Percentiles rank a stretch among this genome's conserved stretches.
These are phyloP conservation scores for Exophiala oligosperma DNA, from an alignment of 2,329 filamentous ascomycete genomes.

Conservation along the genomic window DNA sequence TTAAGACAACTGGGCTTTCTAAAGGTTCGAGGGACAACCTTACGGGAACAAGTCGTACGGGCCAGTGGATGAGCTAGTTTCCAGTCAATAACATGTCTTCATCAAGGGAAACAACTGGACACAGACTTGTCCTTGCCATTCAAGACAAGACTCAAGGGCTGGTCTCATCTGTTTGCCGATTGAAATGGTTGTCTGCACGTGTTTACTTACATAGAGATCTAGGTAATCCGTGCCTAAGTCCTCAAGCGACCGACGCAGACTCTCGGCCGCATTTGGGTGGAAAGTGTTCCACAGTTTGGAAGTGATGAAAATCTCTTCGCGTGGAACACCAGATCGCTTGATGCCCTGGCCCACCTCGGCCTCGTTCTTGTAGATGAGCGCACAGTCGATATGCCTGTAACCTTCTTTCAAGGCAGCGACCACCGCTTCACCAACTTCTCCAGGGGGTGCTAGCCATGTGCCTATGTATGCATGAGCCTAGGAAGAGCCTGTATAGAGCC, in stretches of 20 bases:
- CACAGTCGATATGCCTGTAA: constrained; percentile 57
- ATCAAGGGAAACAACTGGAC: constrained; percentile 47
- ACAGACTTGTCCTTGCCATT: not conserved
- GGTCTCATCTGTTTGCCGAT: constrained; percentile 40
- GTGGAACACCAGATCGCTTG: constrained; percentile 70
- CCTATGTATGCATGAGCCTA: constrained; percentile 6
- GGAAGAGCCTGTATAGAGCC: too few relatives aligned
- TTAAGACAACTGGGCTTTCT: too few relatives aligned
- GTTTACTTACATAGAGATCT: constrained; percentile 61
- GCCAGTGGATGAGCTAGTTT: constrained; percentile 43
- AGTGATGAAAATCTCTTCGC: constrained; percentile 78
- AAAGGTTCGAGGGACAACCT: not conserved
- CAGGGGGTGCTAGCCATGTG: constrained; percentile 64
- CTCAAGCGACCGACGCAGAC: constrained; percentile 56
- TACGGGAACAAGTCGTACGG: constrained; percentile 18
- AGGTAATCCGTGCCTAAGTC: constrained; percentile 65
- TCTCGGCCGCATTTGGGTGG: constrained; percentile 38
- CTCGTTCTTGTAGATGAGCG: constrained; percentile 66
- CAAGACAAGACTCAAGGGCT: not conserved
- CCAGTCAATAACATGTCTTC: not conserved
- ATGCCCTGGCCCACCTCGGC: constrained; percentile 78
- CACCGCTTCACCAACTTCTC: constrained; percentile 37
- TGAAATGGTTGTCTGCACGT: not conserved
- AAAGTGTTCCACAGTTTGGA: constrained; percentile 74
- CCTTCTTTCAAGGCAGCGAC: constrained; percentile 50